These are phyloP conservation scores for Amanita polypyramis DNA, from an alignment of 768 basidiomycete genomes.

Conservation along the genomic window DNA sequence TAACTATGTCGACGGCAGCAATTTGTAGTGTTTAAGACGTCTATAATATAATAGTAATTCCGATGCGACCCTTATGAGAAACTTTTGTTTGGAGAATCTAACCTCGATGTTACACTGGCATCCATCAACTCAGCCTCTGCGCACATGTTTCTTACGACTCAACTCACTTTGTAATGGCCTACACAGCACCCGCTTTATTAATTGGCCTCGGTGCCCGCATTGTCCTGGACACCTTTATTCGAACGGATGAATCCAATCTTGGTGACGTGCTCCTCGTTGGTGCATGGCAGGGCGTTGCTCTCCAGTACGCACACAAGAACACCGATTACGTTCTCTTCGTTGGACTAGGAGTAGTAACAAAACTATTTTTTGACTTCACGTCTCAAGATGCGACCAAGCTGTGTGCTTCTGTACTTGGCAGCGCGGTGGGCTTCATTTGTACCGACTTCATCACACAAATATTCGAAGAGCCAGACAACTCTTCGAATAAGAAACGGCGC, in stretches of 20 bases:
- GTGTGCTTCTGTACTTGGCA: slow-evolving; percentile 52
- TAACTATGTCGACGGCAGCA: slow-evolving; percentile 66
- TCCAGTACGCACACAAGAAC: slow-evolving; percentile 56
- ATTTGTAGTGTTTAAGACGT: no score
- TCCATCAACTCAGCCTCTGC: not conserved
- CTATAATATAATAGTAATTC: not conserved
- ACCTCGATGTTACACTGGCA: not conserved
- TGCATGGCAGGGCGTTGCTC: slow-evolving; percentile 64
- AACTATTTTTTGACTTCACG: slow-evolving; percentile 56
- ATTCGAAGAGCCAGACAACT: slow-evolving; percentile 37
- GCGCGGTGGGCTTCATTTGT: slow-evolving; percentile 57
- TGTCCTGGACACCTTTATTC: slow-evolving; percentile 46
- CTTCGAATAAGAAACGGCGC: slow-evolving; percentile 23
- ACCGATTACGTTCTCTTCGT: slow-evolving; percentile 44
- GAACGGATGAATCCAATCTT: slow-evolving; percentile 34
- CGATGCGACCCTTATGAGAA: not conserved
- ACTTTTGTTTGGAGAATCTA: not conserved
- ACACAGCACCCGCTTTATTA: slow-evolving; percentile 57
- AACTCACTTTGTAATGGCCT: slow-evolving; percentile 19
- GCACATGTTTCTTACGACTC: slow-evolving; percentile 4
- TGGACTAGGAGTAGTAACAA: slow-evolving; percentile 45
- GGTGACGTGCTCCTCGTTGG: slow-evolving; percentile 58
- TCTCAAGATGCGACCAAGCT: slow-evolving; percentile 43
- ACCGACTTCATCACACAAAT: slow-evolving; percentile 64
- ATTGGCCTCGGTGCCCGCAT: slow-evolving; percentile 70